Evolutionary conservation across 495 filamentous ascomycete genomes (phyloP).

Genomic region (Penicillium maclennaniae): DNA sequence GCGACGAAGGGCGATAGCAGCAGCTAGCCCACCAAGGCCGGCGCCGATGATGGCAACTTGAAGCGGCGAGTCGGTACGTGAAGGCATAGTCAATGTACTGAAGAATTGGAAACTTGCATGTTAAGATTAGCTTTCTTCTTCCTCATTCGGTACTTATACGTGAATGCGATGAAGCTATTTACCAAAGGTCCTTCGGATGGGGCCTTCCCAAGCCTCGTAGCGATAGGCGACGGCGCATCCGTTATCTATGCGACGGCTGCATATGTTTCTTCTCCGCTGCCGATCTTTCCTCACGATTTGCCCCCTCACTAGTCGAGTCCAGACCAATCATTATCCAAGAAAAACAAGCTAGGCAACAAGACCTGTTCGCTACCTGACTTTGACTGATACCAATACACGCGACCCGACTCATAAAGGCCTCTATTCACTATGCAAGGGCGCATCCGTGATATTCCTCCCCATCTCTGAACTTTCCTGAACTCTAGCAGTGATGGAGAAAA

Average conservation of each 20-base stretch:
- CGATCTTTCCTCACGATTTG: slow-evolving; percentile 7
- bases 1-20: slow-evolving; percentile 49
- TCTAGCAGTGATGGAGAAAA: slow-evolving; percentile 7
- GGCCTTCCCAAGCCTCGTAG: background rate
- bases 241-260: slow-evolving; percentile 29
- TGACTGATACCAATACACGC: background rate
- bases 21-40: slow-evolving; percentile 51
- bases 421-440: background rate
- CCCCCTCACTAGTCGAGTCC: background rate
- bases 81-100: slow-evolving; percentile 7
- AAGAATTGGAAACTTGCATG: background rate
- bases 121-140: background rate
- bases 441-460: background rate
- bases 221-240: slow-evolving; percentile 15
- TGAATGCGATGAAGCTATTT: background rate
- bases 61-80: slow-evolving; percentile 20
- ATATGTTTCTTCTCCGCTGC: slow-evolving; percentile 10
- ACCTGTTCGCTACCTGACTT: slow-evolving; percentile 2
- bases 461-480: no score
- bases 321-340: slow-evolving; percentile 1
- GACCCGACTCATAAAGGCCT: no score
- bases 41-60: slow-evolving; percentile 46
- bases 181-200: slow-evolving; percentile 3
- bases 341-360: background rate
- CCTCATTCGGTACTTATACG: slow-evolving; percentile 11